Evolutionary conservation across 129 eudicot species (phyloP).

Genomic region (Cynara cardunculus): DNA sequence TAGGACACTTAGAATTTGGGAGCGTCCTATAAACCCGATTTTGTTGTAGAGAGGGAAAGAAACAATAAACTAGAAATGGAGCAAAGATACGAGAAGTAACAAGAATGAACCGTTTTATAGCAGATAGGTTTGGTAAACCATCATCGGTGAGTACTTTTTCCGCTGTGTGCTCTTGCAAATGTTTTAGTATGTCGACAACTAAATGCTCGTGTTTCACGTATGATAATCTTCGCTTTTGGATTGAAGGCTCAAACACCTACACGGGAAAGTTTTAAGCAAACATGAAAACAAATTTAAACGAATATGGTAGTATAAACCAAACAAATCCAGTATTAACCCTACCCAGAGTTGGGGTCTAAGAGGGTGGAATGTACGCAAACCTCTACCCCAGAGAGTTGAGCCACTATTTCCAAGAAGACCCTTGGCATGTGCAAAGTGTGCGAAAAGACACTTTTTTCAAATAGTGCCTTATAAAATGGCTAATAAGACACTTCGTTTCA

Average conservation of each 20-base stretch:
- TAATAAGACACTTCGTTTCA: too few species aligned
- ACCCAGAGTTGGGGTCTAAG: too few species aligned
- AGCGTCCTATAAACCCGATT: too few species aligned
- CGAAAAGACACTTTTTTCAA: neutral
- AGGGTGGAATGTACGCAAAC: too few species aligned
- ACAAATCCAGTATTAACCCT: too few species aligned
- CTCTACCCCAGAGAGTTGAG: too few species aligned
- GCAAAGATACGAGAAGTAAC: neutral
- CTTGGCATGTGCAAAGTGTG: neutral
- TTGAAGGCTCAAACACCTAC: conserved; percentile 81
- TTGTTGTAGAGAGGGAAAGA: too few species aligned
- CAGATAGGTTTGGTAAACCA: conserved; percentile 49
- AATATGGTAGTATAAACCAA: neutral
- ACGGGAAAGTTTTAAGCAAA: neutral
- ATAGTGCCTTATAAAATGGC: neutral
- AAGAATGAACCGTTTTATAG: conserved; percentile 41
- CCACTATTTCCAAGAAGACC: too few species aligned
- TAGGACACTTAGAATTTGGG: too few species aligned
- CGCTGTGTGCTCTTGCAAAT: conserved; percentile 44
- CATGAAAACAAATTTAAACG: conserved; percentile 1
- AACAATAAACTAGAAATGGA: neutral
- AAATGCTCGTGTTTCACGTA: conserved; percentile 68
- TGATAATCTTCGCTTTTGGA: conserved; percentile 51
- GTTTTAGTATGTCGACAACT: conserved; percentile 54
- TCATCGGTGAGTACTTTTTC: conserved; percentile 52